A percentile compares a stretch with the other conserved stretches of the same genome.
Evolutionary conservation across 1,284 basidiomycete genomes (phyloP).

Genomic region (Cutaneotrichosporon daszewskae): DNA sequence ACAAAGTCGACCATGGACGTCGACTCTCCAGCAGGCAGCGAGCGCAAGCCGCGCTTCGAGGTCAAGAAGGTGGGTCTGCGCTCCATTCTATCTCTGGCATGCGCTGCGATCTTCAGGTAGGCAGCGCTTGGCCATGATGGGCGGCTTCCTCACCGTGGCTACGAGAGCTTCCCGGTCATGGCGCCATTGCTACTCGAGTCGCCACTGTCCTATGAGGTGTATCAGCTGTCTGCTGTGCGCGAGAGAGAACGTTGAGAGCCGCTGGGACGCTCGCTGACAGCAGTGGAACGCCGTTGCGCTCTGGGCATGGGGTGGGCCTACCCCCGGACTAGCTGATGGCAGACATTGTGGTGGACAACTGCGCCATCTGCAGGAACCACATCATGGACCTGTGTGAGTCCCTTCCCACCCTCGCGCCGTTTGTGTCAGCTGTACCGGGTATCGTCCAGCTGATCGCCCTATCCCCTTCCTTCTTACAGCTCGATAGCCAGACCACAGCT

Average conservation of each 20-base stretch:
- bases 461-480: too few species aligned
- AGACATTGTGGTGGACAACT: slow-evolving; percentile 96
- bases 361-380: slow-evolving; percentile 92
- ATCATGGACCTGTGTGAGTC: slow-evolving; percentile 95
- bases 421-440: neutral
- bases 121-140: neutral
- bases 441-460: neutral
- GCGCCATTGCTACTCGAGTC: neutral
- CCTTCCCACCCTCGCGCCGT: too few species aligned
- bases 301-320: slow-evolving; percentile 83
- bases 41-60: slow-evolving; percentile 65
- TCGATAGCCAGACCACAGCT: slow-evolving; percentile 1
- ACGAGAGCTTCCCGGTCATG: neutral
- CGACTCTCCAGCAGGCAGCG: slow-evolving; percentile 35
- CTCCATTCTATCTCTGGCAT: neutral
- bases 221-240: too few species aligned
- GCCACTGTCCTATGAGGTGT: too few species aligned
- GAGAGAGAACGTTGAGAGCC: too few species aligned
- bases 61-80: slow-evolving; percentile 75
- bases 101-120: neutral
- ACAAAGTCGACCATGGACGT: slow-evolving; percentile 47
- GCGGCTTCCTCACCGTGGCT: neutral
- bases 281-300: slow-evolving; percentile 95
- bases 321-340: slow-evolving; percentile 9
- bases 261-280: too few species aligned